Conservation (phyloP, 1,284 basidiomycete genomes). For the Anthracocystis walkeri region DNA sequence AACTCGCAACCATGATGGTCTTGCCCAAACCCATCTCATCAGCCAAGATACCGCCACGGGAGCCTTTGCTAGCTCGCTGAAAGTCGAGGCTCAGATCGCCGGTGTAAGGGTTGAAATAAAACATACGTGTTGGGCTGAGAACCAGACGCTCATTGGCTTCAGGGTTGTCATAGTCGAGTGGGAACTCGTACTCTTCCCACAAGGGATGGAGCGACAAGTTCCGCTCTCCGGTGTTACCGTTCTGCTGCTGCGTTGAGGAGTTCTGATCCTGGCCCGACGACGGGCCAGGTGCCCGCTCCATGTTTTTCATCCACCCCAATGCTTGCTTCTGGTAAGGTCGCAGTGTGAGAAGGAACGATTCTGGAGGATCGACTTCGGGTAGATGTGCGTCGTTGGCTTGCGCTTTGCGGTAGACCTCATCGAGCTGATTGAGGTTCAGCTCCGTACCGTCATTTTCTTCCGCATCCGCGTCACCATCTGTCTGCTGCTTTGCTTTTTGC, state of each 20-base stretch:
- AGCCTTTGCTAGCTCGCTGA: constrained; percentile 82
- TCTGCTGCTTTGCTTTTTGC: constrained; percentile 31
- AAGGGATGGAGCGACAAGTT: constrained; percentile 82
- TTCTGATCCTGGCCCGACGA: neutral
- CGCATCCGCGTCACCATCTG: constrained; percentile 28
- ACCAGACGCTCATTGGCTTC: constrained; percentile 44
- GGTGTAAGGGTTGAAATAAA: constrained; percentile 70
- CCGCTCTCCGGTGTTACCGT: constrained; percentile 13
- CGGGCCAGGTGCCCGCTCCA: constrained; percentile 73
- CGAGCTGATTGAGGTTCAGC: constrained; percentile 50
- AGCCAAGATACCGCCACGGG: constrained; percentile 88
- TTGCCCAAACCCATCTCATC: constrained; percentile 90
- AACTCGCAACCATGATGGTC: constrained; percentile 92
- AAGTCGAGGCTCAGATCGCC: constrained; percentile 92
- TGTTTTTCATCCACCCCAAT: constrained; percentile 91
- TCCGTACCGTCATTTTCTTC: constrained; percentile 65
- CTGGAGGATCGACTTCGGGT: constrained; percentile 83
- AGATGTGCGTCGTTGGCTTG: constrained; percentile 79
- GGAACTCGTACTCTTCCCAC: constrained; percentile 83
- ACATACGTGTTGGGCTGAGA: constrained; percentile 42
- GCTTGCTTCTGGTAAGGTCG: constrained; percentile 94
- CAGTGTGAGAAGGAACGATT: constrained; percentile 82
- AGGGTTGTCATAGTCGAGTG: constrained; percentile 53
- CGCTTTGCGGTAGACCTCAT: constrained; percentile 75
- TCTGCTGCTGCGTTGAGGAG: constrained; percentile 21